phyloP scores from a whole-genome alignment of 768 basidiomycete species.

The Leucocoprinus sp. region DNA sequence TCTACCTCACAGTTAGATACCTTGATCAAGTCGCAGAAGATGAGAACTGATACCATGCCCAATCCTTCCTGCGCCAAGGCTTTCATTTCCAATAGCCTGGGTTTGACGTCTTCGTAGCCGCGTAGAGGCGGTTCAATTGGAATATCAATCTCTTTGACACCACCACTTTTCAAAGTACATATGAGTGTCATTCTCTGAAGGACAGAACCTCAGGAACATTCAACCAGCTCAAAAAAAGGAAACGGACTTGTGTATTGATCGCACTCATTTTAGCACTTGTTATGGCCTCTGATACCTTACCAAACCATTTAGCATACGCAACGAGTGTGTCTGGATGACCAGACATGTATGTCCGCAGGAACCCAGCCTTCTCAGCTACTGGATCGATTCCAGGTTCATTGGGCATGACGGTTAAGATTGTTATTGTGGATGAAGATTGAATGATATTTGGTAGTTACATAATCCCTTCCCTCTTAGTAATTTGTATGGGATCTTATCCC shows the following conservation, averaged over 20 bases:
- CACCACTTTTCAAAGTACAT: conserved; percentile 46
- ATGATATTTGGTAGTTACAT: no score
- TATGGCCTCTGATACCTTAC: conserved; percentile 49
- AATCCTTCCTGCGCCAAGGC: conserved; percentile 70
- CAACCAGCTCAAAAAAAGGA: background rate
- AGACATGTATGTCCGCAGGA: conserved; percentile 80
- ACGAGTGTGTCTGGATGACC: conserved; percentile 79
- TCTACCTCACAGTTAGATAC: conserved; percentile 27
- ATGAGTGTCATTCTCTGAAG: conserved; percentile 60
- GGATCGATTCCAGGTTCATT: conserved; percentile 38
- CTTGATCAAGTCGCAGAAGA: background rate
- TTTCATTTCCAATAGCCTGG: conserved; percentile 73
- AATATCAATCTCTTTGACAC: conserved; percentile 42
- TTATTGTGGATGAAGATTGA: no score
- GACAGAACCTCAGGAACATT: background rate
- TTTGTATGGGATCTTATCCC: no score
- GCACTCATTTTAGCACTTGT: conserved; percentile 60
- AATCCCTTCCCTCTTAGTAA: no score
- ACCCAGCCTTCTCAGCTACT: conserved; percentile 66
- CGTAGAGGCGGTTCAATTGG: conserved; percentile 62
- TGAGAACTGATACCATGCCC: conserved; percentile 54
- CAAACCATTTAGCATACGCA: conserved; percentile 74
- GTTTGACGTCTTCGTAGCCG: conserved; percentile 78
- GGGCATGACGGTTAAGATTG: no score
- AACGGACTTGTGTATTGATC: conserved; percentile 56